phyloP scores from a whole-genome alignment of 1,139 yeast species.

The Blastobotrys aristatus region DNA sequence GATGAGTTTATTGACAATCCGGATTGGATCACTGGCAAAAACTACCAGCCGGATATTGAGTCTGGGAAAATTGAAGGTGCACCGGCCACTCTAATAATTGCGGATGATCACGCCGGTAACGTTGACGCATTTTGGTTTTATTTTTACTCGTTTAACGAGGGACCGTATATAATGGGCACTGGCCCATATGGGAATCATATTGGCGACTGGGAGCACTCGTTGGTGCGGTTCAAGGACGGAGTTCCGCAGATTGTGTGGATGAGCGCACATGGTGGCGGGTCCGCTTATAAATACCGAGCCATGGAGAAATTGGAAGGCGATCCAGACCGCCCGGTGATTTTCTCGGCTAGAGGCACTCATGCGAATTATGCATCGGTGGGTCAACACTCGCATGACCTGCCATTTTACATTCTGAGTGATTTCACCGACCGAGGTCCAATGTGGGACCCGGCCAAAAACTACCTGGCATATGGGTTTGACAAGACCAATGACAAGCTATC shows the following conservation, averaged over 20 bases:
- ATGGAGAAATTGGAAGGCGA: slow-evolving; percentile 59
- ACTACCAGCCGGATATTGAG: slow-evolving; percentile 57
- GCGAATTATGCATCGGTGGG: slow-evolving; percentile 97
- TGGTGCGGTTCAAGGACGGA: slow-evolving; percentile 79
- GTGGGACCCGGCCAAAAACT: slow-evolving; percentile 88
- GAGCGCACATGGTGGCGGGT: slow-evolving; percentile 98
- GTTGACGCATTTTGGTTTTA: slow-evolving; percentile 95
- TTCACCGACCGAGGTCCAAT: slow-evolving; percentile 92
- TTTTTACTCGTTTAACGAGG: slow-evolving; percentile 88
- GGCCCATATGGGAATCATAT: slow-evolving; percentile 97
- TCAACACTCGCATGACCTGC: slow-evolving; percentile 91
- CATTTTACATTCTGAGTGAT: slow-evolving; percentile 83
- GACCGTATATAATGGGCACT: slow-evolving; percentile 95
- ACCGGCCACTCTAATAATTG: slow-evolving; percentile 76
- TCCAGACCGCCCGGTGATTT: slow-evolving; percentile 61
- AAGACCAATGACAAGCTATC: slow-evolving; percentile 30
- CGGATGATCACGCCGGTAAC: slow-evolving; percentile 90
- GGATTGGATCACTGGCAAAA: slow-evolving; percentile 78
- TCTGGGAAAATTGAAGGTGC: slow-evolving; percentile 70
- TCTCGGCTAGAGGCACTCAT: slow-evolving; percentile 93
- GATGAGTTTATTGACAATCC: slow-evolving; percentile 74
- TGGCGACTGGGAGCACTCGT: slow-evolving; percentile 97
- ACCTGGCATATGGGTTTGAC: slow-evolving; percentile 60
- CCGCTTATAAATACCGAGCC: slow-evolving; percentile 73
- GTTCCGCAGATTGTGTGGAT: slow-evolving; percentile 91